Conservation (phyloP, 208 protist genomes). For the Trichomonas tenax region DNA sequence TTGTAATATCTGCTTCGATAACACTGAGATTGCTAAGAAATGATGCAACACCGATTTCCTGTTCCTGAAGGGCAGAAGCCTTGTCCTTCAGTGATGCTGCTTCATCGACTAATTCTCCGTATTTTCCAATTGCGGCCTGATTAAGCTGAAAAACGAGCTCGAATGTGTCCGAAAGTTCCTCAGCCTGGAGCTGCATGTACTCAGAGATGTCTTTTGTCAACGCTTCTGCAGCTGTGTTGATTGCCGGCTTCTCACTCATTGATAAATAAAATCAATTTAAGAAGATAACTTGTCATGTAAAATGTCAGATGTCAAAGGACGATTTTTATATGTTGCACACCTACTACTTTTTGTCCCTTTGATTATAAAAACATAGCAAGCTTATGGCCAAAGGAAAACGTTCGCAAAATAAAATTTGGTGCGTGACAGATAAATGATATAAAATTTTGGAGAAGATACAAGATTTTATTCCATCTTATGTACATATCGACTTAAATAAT, state of each 20-base stretch:
- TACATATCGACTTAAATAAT: too few species aligned
- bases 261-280: not conserved
- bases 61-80: not conserved
- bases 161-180: slow-evolving; percentile 14
- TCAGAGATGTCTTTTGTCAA: not conserved
- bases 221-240: not conserved
- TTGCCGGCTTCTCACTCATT: not conserved
- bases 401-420: too few species aligned
- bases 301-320: too few species aligned
- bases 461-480: too few species aligned
- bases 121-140: not conserved
- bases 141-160: slow-evolving; percentile 1
- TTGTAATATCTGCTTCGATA: not conserved
- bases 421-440: too few species aligned
- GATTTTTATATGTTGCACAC: too few species aligned
- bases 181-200: slow-evolving; percentile 1
- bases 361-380: too few species aligned
- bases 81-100: not conserved
- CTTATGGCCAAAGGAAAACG: too few species aligned
- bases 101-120: not conserved
- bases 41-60: slow-evolving; percentile 15
- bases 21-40: not conserved
- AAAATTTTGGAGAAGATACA: too few species aligned
- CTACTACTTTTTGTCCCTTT: too few species aligned
- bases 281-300: too few species aligned